phyloP scores from a whole-genome alignment of 2,329 filamentous ascomycete genomes.

The Aureobasidium subglaciale region DNA sequence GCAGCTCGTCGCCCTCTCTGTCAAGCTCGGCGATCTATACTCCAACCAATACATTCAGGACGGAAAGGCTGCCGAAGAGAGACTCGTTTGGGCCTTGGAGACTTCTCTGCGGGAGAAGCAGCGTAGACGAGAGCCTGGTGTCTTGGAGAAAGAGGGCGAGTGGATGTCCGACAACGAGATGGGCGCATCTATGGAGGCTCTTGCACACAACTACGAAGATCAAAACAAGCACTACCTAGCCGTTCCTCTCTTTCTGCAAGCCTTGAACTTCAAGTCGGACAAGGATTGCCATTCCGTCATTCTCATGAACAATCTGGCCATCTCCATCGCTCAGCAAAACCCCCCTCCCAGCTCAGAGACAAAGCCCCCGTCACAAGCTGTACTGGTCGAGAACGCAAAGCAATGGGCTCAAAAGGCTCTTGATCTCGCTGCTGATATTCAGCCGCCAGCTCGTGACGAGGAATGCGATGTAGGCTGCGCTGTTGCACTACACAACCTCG shows the following conservation, averaged over 20 bases:
- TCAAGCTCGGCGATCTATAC: conserved; percentile 83
- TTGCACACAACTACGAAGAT: conserved; percentile 69
- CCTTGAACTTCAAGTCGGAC: conserved; percentile 59
- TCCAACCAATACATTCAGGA: conserved; percentile 68
- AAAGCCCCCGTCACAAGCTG: conserved; percentile 36
- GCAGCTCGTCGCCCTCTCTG: conserved; percentile 66
- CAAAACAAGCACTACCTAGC: conserved; percentile 72
- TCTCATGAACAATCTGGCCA: conserved; percentile 79
- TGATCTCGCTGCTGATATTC: conserved; percentile 57
- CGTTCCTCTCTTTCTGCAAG: conserved; percentile 79
- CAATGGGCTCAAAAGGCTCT: conserved; percentile 77
- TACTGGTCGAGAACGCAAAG: conserved; percentile 61
- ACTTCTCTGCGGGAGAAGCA: conserved; percentile 67
- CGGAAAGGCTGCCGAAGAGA: conserved; percentile 64
- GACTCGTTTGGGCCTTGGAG: conserved; percentile 74
- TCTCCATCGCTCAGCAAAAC: conserved; percentile 61
- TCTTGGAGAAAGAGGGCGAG: conserved; percentile 56
- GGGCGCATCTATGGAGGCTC: conserved; percentile 54
- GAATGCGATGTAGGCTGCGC: conserved; percentile 82
- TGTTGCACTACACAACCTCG: conserved; percentile 73
- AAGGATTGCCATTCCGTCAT: conserved; percentile 70
- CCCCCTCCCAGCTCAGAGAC: conserved; percentile 28
- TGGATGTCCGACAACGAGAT: conserved; percentile 67
- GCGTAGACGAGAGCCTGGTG: conserved; percentile 56
- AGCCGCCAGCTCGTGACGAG: conserved; percentile 58